Percentiles rank a stretch among this genome's conserved stretches.
Evolutionary conservation across 176 grass and related monocot genomes (phyloP).

Genomic region (sorghum (Sorghum bicolor)): Sorghum_bicolor_NCBIv3 NC_012879.2:50118001-50118500

Average conservation of each 20-base stretch:
- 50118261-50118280: background rate
- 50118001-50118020: constrained; percentile 87
- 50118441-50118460: constrained; percentile 9
- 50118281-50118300: background rate
- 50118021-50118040: background rate
- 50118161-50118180: constrained; percentile 87
- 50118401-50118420: background rate
- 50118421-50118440: background rate
- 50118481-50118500: background rate
- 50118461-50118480: constrained; percentile 11
- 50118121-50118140: constrained; percentile 92
- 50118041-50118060: background rate
- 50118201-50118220: background rate
- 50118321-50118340: background rate
- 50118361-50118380: constrained; percentile 23
- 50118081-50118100: constrained; percentile 94
- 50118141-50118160: constrained; percentile 97
- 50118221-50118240: background rate
- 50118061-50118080: background rate
- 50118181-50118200: constrained; percentile 32
- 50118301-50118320: background rate
- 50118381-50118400: background rate
- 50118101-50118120: constrained; percentile 99
- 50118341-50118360: background rate
- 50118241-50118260: background rate